Conservation (phyloP, 2,329 filamentous ascomycete species). For the Herpotrichia juniperi region DNA sequence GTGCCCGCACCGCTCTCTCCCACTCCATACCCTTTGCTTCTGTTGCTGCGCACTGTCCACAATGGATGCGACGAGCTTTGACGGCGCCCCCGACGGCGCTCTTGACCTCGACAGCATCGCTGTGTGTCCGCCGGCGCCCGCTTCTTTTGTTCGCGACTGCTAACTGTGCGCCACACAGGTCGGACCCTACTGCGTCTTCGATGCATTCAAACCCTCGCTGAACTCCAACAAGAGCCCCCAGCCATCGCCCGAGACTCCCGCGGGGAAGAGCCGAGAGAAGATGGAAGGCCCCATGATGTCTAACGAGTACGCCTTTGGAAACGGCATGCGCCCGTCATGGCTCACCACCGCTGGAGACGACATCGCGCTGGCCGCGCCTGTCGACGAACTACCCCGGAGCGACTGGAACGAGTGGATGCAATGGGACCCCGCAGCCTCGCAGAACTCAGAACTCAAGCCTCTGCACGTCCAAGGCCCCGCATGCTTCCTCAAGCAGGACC, state of each 20-base stretch:
- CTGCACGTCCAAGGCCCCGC: conserved; percentile 33
- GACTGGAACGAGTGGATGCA: conserved; percentile 57
- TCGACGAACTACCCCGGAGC: conserved; percentile 36
- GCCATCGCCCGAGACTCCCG: conserved; percentile 11
- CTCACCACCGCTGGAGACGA: conserved; percentile 41
- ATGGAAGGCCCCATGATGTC: conserved; percentile 45
- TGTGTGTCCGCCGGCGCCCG: conserved; percentile 35
- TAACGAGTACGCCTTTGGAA: conserved; percentile 37
- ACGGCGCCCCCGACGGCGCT: conserved; percentile 39
- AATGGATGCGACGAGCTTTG: conserved; percentile 29
- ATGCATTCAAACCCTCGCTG: conserved; percentile 37
- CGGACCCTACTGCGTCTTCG: conserved; percentile 47
- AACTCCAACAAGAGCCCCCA: conserved; percentile 18
- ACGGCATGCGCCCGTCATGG: conserved; percentile 41
- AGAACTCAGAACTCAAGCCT: conserved; percentile 32
- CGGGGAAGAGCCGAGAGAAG: conserved; percentile 13
- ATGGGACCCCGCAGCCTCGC: conserved; percentile 50
- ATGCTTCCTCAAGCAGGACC: conserved; percentile 31
- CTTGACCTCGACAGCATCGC: conserved; percentile 46
- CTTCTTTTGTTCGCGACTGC: conserved; percentile 18
- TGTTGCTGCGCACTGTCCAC: conserved; percentile 5
- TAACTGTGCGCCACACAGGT: conserved; percentile 38
- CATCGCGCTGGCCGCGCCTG: conserved; percentile 36
- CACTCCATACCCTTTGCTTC: not conserved
- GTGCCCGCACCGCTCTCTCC: conserved; percentile 1